phyloP scores from a whole-genome alignment of 2,329 filamentous ascomycete species.

The Pyrenophora tritici-repentis region DNA sequence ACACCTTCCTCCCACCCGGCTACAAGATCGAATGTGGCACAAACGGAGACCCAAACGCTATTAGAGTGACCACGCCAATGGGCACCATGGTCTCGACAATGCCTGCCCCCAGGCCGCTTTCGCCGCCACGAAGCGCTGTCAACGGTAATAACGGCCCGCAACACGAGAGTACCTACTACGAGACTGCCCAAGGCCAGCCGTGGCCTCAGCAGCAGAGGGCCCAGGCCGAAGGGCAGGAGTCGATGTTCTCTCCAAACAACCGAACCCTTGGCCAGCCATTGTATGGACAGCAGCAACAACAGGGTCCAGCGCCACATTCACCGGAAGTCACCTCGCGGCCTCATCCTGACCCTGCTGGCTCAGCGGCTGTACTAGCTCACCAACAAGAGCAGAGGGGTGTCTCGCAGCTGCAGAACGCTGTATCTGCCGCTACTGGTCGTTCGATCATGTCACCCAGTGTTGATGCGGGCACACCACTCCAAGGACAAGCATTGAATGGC shows the following conservation, averaged over 20 bases:
- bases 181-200: constrained; percentile 41
- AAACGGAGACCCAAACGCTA: constrained; percentile 92
- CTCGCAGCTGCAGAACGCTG: constrained; percentile 68
- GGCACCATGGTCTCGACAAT: constrained; percentile 96
- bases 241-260: constrained; percentile 52
- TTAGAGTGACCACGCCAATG: constrained; percentile 94
- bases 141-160: constrained; percentile 61
- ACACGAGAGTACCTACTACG: constrained; percentile 44
- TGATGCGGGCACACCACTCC: constrained; percentile 54
- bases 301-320: constrained; percentile 42
- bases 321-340: constrained; percentile 43
- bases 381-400: constrained; percentile 70
- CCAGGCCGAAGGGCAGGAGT: constrained; percentile 44
- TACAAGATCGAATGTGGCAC: constrained; percentile 96
- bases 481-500: constrained; percentile 66
- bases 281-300: constrained; percentile 43
- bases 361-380: constrained; percentile 57
- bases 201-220: constrained; percentile 47
- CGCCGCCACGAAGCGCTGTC: constrained; percentile 53
- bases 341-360: constrained; percentile 44
- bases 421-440: constrained; percentile 62
- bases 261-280: constrained; percentile 49
- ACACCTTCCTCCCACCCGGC: constrained; percentile 93
- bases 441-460: constrained; percentile 57
- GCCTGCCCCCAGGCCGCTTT: constrained; percentile 57